phyloP scores from a whole-genome alignment of 2,329 filamentous ascomycete species.

The Cytospora schulzeri region DNA sequence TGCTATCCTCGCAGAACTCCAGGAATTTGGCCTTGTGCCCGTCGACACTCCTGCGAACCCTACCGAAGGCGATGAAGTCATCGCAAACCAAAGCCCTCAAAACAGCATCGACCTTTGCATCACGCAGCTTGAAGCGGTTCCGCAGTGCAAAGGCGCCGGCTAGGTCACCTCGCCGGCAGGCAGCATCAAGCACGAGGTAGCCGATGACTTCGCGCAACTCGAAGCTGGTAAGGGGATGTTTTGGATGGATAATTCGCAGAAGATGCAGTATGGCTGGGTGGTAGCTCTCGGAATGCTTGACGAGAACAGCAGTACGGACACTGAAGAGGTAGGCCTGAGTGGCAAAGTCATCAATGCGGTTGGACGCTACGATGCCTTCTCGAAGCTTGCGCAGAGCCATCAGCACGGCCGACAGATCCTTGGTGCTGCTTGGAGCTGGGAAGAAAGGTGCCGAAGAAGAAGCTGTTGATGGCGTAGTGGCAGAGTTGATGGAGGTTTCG shows the following conservation, averaged over 20 bases:
- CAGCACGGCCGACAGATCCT: conserved; percentile 73
- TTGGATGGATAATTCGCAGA: conserved; percentile 69
- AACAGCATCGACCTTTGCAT: conserved; percentile 68
- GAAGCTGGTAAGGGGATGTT: conserved; percentile 66
- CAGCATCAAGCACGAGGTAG: conserved; percentile 84
- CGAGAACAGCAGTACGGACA: conserved; percentile 79
- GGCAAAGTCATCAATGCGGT: conserved; percentile 77
- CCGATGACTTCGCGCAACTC: conserved; percentile 79
- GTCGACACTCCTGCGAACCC: conserved; percentile 71
- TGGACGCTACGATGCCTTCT: conserved; percentile 82
- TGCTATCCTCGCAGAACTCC: conserved; percentile 75
- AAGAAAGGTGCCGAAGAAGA: conserved; percentile 18
- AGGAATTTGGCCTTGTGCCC: conserved; percentile 79
- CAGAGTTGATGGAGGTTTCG: conserved; percentile 24
- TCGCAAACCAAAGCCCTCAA: conserved; percentile 74
- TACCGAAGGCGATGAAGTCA: conserved; percentile 80
- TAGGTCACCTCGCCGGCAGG: conserved; percentile 78
- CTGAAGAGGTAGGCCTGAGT: conserved; percentile 91
- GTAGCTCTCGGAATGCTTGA: conserved; percentile 84
- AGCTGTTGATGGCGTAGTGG: conserved; percentile 20
- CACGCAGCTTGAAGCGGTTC: conserved; percentile 61
- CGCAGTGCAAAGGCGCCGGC: conserved; percentile 71
- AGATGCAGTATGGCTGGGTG: conserved; percentile 83
- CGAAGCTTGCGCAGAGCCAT: conserved; percentile 88
- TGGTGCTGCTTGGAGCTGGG: conserved; percentile 45